Base-by-base conservation (phyloP, 192 early-diverging fungal genomes). In the Endogone sp. region DNA sequence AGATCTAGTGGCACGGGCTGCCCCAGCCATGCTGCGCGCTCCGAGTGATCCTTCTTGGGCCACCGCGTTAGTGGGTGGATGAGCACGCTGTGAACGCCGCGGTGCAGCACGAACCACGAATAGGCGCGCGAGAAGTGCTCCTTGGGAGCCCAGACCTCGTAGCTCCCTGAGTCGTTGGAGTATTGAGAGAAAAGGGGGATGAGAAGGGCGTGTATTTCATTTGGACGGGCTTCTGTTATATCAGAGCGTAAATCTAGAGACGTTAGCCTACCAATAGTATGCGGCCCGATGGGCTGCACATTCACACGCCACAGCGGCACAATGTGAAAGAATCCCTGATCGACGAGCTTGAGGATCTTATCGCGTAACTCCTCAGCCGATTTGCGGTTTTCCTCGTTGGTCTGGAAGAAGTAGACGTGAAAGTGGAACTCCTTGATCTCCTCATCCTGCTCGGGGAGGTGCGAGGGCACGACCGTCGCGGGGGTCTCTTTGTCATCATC, bases 371-470 rank as follows among this genome's bases (percentile, higher is more conserved):
- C 66, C 26, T 79, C 32, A 11, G 75, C 80, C 28, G 74, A 66
- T 21, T 60, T 71, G 13, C 75, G 67, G 11, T 78, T 69, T 29
- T 77, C 69, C 22, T 70, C 65, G 65, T 83, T 83, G 63, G 78
- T 66, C 71, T 83, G 70, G 69, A 88, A 74, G 72, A 81, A 89
- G 76, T 90, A 90, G 24, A 87, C 67, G 79, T 90, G 89, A 65
- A 90, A 88, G 56, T 90, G 89, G 56, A 64, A 88, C 63, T 88
- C 87, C 59, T 85, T 85, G 67, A 88, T 88, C 69, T 87, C 84
- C 27, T 81, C 80, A 65, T 81, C 79, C 37, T 49, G 9, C 16
- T 49, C 37, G 37, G 56, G 76, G 27, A 76, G 74, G 60, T 20
- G 25, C 37, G 60, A 37, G 60, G 55, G 25, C 0, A 64, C 31